phyloP scores from a whole-genome alignment of 768 basidiomycete species.

The Cystofilobasidium bisporidii region DNA sequence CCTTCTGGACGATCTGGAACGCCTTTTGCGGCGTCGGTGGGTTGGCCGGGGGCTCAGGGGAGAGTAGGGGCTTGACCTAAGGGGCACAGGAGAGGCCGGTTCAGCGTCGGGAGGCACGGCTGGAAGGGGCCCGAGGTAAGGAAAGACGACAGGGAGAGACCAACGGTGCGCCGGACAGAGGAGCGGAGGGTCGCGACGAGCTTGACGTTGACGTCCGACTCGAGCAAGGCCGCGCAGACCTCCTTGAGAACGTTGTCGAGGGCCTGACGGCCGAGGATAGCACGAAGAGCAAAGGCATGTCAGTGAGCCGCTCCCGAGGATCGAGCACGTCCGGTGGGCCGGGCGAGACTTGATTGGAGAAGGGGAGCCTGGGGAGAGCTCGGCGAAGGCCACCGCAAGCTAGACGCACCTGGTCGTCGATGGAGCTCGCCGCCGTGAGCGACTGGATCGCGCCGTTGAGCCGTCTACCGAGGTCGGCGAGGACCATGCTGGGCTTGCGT shows the following conservation, averaged over 20 bases:
- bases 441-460: conserved; percentile 89
- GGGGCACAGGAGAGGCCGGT: too few species aligned
- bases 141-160: too few species aligned
- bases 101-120: too few species aligned
- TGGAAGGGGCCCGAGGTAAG: too few species aligned
- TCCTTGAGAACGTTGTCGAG: conserved; percentile 91
- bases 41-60: conserved; percentile 10
- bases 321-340: neutral
- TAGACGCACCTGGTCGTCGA: conserved; percentile 77
- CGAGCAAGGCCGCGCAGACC: conserved; percentile 83
- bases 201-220: conserved; percentile 97
- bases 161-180: conserved; percentile 83
- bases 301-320: neutral
- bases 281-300: too few species aligned
- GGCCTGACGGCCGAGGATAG: too few species aligned
- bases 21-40: conserved; percentile 20
- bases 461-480: conserved; percentile 85
- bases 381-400: too few species aligned
- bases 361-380: neutral
- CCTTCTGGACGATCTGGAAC: conserved; percentile 70
- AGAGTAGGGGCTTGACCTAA: conserved; percentile 26
- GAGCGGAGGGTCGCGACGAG: conserved; percentile 75
- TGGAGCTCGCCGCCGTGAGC: conserved; percentile 69
- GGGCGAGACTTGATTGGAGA: neutral
- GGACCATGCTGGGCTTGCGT: conserved; percentile 57